Evolutionary conservation across 1,284 basidiomycete genomes (phyloP).

Genomic region (Melampsora americana): DNA sequence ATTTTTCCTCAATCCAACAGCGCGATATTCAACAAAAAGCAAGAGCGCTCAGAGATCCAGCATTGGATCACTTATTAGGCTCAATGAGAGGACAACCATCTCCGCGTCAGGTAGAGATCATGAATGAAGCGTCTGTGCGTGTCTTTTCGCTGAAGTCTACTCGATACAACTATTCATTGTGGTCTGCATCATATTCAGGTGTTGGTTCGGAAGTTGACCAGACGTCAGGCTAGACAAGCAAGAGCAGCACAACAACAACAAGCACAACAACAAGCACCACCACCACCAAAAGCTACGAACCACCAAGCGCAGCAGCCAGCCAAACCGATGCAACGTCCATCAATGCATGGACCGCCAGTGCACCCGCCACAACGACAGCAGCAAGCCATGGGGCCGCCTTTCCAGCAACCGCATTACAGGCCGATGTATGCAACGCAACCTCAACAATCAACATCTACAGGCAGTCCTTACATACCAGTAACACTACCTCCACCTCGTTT

Average conservation of each 20-base stretch:
- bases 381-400: not conserved
- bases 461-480: too few species aligned
- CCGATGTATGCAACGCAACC: not conserved
- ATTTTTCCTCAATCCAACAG: not conserved
- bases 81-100: not conserved
- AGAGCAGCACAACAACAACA: not conserved
- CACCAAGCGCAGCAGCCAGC: constrained; percentile 10
- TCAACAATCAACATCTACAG: not conserved
- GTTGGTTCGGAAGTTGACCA: not conserved
- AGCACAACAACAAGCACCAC: too few species aligned
- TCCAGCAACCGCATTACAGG: not conserved
- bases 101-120: not conserved
- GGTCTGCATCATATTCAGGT: not conserved
- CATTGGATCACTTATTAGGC: constrained; percentile 6
- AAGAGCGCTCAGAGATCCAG: constrained; percentile 8
- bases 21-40: constrained; percentile 14
- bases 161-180: not conserved
- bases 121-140: constrained; percentile 20
- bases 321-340: not conserved
- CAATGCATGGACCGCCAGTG: not conserved
- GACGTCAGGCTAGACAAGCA: not conserved
- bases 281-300: not conserved
- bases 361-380: not conserved
- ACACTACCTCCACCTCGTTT: constrained; percentile 24
- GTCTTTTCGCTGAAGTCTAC: not conserved